Conservation (phyloP, 2,329 filamentous ascomycete genomes). For the Curvularia spicifera region DNA sequence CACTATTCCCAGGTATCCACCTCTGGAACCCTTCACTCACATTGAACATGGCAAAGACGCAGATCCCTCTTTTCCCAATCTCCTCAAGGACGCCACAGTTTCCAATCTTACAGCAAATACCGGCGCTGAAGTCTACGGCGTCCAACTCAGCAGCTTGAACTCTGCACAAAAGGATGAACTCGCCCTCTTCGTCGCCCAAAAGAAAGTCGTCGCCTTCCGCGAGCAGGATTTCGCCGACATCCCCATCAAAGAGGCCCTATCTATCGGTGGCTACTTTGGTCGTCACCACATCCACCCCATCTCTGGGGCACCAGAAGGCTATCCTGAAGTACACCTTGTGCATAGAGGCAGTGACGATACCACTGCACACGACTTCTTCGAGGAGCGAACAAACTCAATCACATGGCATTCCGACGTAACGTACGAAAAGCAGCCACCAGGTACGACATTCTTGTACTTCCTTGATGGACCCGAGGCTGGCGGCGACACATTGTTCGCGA, state of each 20-base stretch:
- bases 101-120: constrained; percentile 74
- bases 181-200: constrained; percentile 74
- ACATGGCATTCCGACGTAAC: constrained; percentile 91
- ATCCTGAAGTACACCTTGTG: constrained; percentile 78
- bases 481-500: constrained; percentile 83
- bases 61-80: constrained; percentile 70
- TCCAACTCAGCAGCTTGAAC: constrained; percentile 73
- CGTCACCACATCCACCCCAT: constrained; percentile 83
- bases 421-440: constrained; percentile 86
- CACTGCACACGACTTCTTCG: constrained; percentile 66
- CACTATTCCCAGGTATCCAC: constrained; percentile 60
- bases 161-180: constrained; percentile 77
- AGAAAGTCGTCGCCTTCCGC: constrained; percentile 78
- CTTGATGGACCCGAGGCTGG: constrained; percentile 82
- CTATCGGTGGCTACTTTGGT: constrained; percentile 77
- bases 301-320: constrained; percentile 74
- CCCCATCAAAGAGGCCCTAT: constrained; percentile 71
- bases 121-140: constrained; percentile 72
- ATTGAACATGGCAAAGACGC: constrained; percentile 79
- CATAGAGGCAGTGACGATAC: constrained; percentile 73
- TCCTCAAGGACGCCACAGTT: constrained; percentile 63
- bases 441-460: constrained; percentile 87
- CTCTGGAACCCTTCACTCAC: constrained; percentile 73
- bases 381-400: constrained; percentile 75
- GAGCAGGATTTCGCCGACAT: constrained; percentile 71